Evolutionary conservation across 768 basidiomycete genomes (phyloP).

Genomic region (Auriculariales sp.): DNA sequence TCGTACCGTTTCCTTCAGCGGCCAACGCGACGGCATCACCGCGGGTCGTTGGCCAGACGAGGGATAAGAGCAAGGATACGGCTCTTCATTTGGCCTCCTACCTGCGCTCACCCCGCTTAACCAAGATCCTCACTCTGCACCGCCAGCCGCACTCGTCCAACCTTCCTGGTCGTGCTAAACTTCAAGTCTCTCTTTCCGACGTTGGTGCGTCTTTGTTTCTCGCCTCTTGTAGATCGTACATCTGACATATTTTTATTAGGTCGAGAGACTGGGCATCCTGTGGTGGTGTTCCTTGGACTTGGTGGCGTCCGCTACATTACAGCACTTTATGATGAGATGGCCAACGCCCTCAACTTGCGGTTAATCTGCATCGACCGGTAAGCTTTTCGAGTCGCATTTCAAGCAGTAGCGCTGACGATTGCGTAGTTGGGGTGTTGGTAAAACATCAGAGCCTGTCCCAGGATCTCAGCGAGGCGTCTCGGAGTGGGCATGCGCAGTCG

Average conservation of each 20-base stretch:
- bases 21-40: background rate
- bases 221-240: background rate
- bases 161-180: slow-evolving; percentile 32
- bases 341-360: slow-evolving; percentile 68
- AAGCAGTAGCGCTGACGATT: slow-evolving; percentile 8
- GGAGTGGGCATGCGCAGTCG: slow-evolving; percentile 83
- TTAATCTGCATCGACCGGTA: slow-evolving; percentile 90
- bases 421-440: slow-evolving; percentile 79
- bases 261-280: slow-evolving; percentile 52
- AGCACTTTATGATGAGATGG: slow-evolving; percentile 94
- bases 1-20: background rate
- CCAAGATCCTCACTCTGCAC: slow-evolving; percentile 64
- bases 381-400: slow-evolving; percentile 11
- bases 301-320: slow-evolving; percentile 92
- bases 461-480: slow-evolving; percentile 65
- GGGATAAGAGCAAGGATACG: background rate
- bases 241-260: background rate
- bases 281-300: slow-evolving; percentile 84
- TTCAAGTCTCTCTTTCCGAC: slow-evolving; percentile 86
- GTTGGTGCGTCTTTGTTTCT: slow-evolving; percentile 44
- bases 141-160: slow-evolving; percentile 64
- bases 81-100: slow-evolving; percentile 57
- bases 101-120: slow-evolving; percentile 73
- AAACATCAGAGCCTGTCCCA: slow-evolving; percentile 53
- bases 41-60: background rate